These are phyloP conservation scores for Casuarina glauca DNA, from an alignment of 306 rosid genomes.

Conservation along the genomic window DNA sequence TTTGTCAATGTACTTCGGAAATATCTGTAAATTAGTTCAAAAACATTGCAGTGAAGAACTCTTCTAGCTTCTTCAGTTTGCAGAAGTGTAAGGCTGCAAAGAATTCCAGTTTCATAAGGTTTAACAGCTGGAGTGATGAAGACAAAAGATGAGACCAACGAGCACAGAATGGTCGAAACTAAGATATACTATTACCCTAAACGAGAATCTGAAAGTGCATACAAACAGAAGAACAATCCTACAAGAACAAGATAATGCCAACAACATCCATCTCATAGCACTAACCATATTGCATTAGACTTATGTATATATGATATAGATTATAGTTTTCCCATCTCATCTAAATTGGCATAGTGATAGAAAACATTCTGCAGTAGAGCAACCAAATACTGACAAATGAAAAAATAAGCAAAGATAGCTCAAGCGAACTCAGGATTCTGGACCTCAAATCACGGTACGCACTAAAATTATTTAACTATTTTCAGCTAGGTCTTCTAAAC, in stretches of 20 bases:
- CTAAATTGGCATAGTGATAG: background rate
- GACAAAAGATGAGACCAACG: too few relatives aligned
- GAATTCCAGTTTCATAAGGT: background rate
- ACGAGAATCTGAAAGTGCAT: background rate
- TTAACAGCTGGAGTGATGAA: background rate
- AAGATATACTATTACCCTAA: background rate
- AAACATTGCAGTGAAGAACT: background rate
- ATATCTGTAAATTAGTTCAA: background rate
- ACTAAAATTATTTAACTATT: background rate
- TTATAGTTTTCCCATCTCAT: background rate
- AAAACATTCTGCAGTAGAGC: background rate
- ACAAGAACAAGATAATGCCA: background rate
- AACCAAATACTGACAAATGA: background rate
- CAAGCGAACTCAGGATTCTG: background rate
- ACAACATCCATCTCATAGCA: too few relatives aligned
- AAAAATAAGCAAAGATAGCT: background rate
- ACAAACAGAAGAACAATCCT: background rate
- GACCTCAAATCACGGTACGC: background rate
- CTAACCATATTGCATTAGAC: background rate
- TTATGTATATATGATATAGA: background rate
- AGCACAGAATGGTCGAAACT: too few relatives aligned
- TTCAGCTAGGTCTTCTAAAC: background rate
- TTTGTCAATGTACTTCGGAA: slow-evolving; percentile 5
- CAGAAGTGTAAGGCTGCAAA: background rate
- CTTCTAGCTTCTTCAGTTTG: background rate